Evolutionary conservation across 257 asterid species (phyloP).

Genomic region (Solanum pimpinellifolium): DNA sequence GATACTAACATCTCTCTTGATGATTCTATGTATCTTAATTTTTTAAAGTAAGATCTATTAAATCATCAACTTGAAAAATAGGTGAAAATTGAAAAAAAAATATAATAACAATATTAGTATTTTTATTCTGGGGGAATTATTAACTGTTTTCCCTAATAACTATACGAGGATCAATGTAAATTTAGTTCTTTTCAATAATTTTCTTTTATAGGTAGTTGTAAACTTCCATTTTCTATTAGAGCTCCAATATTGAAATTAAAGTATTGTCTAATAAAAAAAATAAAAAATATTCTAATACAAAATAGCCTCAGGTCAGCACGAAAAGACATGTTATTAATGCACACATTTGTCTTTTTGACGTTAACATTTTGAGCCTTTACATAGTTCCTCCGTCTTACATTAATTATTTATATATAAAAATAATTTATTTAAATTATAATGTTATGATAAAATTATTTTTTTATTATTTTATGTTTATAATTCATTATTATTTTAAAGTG

Average conservation of each 20-base stretch:
- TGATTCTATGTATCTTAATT: not conserved
- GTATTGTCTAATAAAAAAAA: not conserved
- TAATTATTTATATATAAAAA: too few relatives aligned
- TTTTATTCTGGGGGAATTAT: too few relatives aligned
- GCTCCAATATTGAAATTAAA: not conserved
- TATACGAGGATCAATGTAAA: not conserved
- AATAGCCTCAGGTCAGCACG: not conserved
- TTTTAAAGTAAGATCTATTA: not conserved
- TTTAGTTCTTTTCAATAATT: not conserved
- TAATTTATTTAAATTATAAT: too few relatives aligned
- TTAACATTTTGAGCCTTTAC: not conserved
- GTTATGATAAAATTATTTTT: not conserved
- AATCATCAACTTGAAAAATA: not conserved
- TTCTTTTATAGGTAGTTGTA: not conserved
- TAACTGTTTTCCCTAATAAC: too few relatives aligned
- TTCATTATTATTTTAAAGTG: too few relatives aligned
- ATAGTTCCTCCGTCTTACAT: not conserved
- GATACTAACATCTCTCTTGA: not conserved
- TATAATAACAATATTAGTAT: not conserved
- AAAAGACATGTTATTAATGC: not conserved
- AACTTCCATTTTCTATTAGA: not conserved
- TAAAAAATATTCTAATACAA: not conserved
- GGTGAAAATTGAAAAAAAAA: not conserved
- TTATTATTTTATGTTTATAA: too few relatives aligned
- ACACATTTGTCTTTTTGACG: not conserved